These are phyloP conservation scores for Suhomyces anneliseae DNA, from an alignment of 1,139 yeast genomes.

Conservation along the genomic window DNA sequence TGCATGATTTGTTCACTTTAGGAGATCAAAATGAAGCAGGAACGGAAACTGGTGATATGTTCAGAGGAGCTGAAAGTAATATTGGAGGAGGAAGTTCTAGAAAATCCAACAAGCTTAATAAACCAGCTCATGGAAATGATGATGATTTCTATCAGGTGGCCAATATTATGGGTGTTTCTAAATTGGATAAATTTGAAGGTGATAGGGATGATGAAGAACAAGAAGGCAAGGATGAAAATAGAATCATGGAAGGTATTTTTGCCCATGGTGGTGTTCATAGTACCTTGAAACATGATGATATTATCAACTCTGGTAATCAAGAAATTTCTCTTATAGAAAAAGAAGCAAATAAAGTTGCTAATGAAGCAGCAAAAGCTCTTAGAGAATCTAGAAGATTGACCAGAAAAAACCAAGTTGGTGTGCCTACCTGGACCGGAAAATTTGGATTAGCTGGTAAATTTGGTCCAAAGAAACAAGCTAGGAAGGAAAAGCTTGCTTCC, in stretches of 20 bases:
- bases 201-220: constrained; percentile 31
- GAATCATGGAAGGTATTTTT: constrained; percentile 75
- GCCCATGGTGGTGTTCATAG: constrained; percentile 74
- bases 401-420: constrained; percentile 66
- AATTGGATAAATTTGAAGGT: constrained; percentile 51
- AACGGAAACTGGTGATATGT: constrained; percentile 65
- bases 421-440: constrained; percentile 96
- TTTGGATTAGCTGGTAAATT: constrained; percentile 79
- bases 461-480: constrained; percentile 23
- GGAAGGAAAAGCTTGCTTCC: constrained; percentile 19
- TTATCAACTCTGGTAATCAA: constrained; percentile 54
- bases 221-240: constrained; percentile 50
- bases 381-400: constrained; percentile 66
- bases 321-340: constrained; percentile 60
- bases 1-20: constrained; percentile 83
- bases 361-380: constrained; percentile 72
- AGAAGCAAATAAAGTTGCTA: constrained; percentile 79
- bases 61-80: constrained; percentile 51
- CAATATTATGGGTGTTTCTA: constrained; percentile 54
- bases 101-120: constrained; percentile 23
- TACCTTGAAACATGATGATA: constrained; percentile 75
- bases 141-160: constrained; percentile 61
- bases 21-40: constrained; percentile 74
- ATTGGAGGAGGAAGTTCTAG: constrained; percentile 23
- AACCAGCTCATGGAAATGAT: constrained; percentile 35